phyloP scores from a whole-genome alignment of 2,329 filamentous ascomycete genomes.

The Epichloe bromicola region DNA sequence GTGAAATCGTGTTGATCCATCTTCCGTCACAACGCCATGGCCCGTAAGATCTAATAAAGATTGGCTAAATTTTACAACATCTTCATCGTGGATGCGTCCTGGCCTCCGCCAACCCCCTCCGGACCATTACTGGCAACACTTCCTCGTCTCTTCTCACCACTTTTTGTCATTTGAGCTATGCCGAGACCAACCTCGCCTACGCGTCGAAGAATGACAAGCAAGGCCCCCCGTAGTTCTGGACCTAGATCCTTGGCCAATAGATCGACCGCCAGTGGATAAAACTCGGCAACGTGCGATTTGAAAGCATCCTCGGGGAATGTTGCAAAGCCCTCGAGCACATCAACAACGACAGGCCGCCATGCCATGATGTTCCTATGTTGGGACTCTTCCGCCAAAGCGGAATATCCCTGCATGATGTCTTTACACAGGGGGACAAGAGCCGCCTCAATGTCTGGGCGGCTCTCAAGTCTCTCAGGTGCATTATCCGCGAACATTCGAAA shows the following conservation, averaged over 20 bases:
- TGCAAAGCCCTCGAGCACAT: slow-evolving; percentile 86
- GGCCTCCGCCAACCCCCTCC: slow-evolving; percentile 15
- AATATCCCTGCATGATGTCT: slow-evolving; percentile 82
- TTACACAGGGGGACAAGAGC: slow-evolving; percentile 89
- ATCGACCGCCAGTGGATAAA: slow-evolving; percentile 78
- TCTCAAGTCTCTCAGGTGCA: slow-evolving; percentile 66
- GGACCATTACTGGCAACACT: slow-evolving; percentile 26
- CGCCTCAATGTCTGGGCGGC: slow-evolving; percentile 70
- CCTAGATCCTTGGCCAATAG: slow-evolving; percentile 73
- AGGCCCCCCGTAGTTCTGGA: slow-evolving; percentile 59
- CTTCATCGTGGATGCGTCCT: slow-evolving; percentile 22
- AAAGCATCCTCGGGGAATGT: slow-evolving; percentile 75
- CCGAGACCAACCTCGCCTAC: slow-evolving; percentile 67
- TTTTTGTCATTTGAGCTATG: slow-evolving; percentile 35
- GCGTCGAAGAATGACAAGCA: slow-evolving; percentile 65
- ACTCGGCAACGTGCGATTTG: slow-evolving; percentile 61
- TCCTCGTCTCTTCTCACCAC: slow-evolving; percentile 22
- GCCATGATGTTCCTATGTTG: slow-evolving; percentile 95
- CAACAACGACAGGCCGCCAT: slow-evolving; percentile 93
- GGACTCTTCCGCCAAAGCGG: slow-evolving; percentile 81
- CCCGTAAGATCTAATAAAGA: slow-evolving; percentile 5
- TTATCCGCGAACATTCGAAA: slow-evolving; percentile 96
- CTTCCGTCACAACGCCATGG: slow-evolving; percentile 18
- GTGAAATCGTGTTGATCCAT: slow-evolving; percentile 11
- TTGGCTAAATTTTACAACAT: slow-evolving; percentile 17